Evolutionary conservation across 768 basidiomycete species (phyloP).

Genomic region (Boletus vermiculosoides): DNA sequence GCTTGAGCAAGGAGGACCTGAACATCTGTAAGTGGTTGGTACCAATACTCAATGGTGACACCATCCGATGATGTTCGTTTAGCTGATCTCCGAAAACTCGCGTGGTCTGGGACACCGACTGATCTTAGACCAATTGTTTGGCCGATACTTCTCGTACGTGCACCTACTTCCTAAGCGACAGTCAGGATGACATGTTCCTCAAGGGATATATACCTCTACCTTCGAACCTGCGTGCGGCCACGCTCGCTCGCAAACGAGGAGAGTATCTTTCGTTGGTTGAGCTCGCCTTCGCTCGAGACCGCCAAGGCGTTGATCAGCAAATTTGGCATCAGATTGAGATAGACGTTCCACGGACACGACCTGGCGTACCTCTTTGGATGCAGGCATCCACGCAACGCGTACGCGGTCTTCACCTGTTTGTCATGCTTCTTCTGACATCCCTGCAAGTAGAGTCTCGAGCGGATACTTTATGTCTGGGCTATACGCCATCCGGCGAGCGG

Average conservation of each 20-base stretch:
- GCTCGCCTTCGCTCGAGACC: slow-evolving; percentile 84
- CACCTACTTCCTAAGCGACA: not conserved
- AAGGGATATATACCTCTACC: slow-evolving; percentile 94
- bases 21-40: slow-evolving; percentile 63
- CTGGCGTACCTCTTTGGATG: slow-evolving; percentile 91
- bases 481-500: slow-evolving; percentile 98
- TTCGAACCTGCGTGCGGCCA: slow-evolving; percentile 65
- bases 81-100: slow-evolving; percentile 86
- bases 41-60: not conserved
- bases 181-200: slow-evolving; percentile 4
- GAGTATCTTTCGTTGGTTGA: slow-evolving; percentile 91
- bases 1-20: slow-evolving; percentile 71
- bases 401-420: slow-evolving; percentile 26
- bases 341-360: slow-evolving; percentile 93
- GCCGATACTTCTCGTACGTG: slow-evolving; percentile 86
- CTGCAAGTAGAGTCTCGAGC: slow-evolving; percentile 74
- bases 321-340: slow-evolving; percentile 99
- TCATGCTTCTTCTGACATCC: slow-evolving; percentile 18
- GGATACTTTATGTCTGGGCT: slow-evolving; percentile 98
- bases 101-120: slow-evolving; percentile 91
- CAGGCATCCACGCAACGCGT: slow-evolving; percentile 86
- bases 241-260: slow-evolving; percentile 84
- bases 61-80: slow-evolving; percentile 5
- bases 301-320: slow-evolving; percentile 86
- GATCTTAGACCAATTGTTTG: slow-evolving; percentile 90